These are phyloP conservation scores for Falciphora oryzae DNA, from an alignment of 2,329 filamentous ascomycete genomes.

Conservation along the genomic window DNA sequence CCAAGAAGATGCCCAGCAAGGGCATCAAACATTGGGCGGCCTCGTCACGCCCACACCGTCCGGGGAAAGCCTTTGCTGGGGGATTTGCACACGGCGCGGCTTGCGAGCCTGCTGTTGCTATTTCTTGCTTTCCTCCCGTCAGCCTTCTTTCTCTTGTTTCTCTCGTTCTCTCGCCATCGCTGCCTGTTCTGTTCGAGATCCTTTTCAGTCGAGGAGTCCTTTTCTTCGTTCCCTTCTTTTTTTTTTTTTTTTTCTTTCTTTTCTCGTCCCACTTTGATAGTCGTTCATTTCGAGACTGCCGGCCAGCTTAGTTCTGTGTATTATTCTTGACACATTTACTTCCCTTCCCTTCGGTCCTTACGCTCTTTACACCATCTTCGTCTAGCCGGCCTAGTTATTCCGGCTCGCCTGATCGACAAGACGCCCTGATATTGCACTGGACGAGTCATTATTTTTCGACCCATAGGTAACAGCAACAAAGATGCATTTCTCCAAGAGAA, in stretches of 20 bases:
- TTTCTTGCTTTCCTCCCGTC: background rate
- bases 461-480: background rate
- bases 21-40: background rate
- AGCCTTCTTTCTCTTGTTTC: slow-evolving; percentile 3
- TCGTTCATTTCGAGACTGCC: slow-evolving; percentile 7
- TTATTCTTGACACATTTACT: background rate
- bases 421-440: background rate
- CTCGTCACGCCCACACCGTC: background rate
- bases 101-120: background rate
- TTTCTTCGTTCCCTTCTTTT: background rate
- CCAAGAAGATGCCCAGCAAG: background rate
- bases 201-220: background rate
- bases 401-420: background rate
- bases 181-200: slow-evolving; percentile 1
- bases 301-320: slow-evolving; percentile 5
- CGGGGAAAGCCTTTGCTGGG: background rate
- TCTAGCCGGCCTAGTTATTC: slow-evolving; percentile 1
- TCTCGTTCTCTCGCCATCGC: background rate
- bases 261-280: slow-evolving; percentile 6
- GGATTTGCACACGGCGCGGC: background rate
- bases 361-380: background rate
- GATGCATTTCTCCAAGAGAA: slow-evolving; percentile 4
- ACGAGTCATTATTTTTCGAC: background rate
- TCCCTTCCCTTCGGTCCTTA: background rate
- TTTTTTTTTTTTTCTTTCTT: background rate